Evolutionary conservation across 2,329 filamentous ascomycete species (phyloP).

Genomic region (Zymoseptoria tritici): DNA sequence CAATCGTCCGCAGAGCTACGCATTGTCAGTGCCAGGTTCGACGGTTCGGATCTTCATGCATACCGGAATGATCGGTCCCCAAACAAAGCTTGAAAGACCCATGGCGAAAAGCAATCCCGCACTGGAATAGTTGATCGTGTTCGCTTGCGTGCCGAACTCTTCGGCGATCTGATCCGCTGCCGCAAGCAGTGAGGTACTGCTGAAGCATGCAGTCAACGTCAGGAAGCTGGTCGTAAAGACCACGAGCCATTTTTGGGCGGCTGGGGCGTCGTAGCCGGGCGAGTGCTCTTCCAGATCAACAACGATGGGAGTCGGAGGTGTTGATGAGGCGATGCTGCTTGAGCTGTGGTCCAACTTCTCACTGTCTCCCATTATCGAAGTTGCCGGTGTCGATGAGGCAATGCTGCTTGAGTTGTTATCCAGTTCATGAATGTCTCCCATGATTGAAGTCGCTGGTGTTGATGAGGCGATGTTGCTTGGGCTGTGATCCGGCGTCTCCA

Average conservation of each 20-base stretch:
- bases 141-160: conserved; percentile 56
- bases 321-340: conserved; percentile 1
- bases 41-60: conserved; percentile 2
- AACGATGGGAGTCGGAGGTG: conserved; percentile 1
- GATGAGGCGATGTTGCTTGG: conserved; percentile 1
- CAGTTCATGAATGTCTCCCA: not conserved
- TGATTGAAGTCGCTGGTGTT: conserved; percentile 2
- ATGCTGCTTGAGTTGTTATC: too few relatives aligned
- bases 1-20: conserved; percentile 33
- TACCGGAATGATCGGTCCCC: conserved; percentile 54
- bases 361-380: not conserved
- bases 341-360: not conserved
- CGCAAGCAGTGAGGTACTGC: conserved; percentile 62
- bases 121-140: conserved; percentile 64
- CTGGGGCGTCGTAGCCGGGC: conserved; percentile 13
- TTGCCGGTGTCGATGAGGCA: too few relatives aligned
- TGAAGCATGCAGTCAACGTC: conserved; percentile 64
- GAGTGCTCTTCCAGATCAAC: conserved; percentile 9
- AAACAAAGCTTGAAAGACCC: conserved; percentile 60
- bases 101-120: conserved; percentile 63
- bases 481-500: not conserved
- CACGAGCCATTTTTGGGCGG: conserved; percentile 50
- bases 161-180: conserved; percentile 63
- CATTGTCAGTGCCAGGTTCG: not conserved
- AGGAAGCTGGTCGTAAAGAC: conserved; percentile 63